These are phyloP conservation scores for Ceratorhiza oryzae-sativae DNA, from an alignment of 1,284 basidiomycete genomes.

Conservation along the genomic window DNA sequence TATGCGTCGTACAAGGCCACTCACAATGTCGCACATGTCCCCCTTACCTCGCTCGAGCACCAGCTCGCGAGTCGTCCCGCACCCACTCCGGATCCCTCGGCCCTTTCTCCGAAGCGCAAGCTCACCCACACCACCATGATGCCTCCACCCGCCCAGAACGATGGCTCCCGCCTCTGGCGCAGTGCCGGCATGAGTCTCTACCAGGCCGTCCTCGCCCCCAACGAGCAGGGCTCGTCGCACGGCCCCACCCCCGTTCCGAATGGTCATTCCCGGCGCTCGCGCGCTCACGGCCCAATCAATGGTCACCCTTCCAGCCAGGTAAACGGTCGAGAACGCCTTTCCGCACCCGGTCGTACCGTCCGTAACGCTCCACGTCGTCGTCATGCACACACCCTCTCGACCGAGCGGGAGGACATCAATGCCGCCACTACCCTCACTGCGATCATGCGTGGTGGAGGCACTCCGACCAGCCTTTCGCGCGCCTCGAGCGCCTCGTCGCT, in stretches of 20 bases:
- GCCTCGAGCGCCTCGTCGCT: slow-evolving; percentile 39
- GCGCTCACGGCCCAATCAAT: slow-evolving; percentile 44
- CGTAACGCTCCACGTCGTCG: slow-evolving; percentile 40
- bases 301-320: slow-evolving; percentile 35
- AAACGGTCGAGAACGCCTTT: slow-evolving; percentile 28
- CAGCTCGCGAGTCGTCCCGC: slow-evolving; percentile 54
- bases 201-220: slow-evolving; percentile 34
- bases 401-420: slow-evolving; percentile 63
- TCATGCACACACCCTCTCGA: slow-evolving; percentile 54
- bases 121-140: slow-evolving; percentile 51
- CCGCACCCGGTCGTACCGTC: slow-evolving; percentile 39
- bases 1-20: slow-evolving; percentile 82
- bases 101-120: slow-evolving; percentile 50
- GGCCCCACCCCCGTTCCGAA: slow-evolving; percentile 42
- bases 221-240: slow-evolving; percentile 26
- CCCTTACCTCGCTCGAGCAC: slow-evolving; percentile 72
- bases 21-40: slow-evolving; percentile 68
- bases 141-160: slow-evolving; percentile 48
- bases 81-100: slow-evolving; percentile 56
- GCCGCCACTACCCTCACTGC: slow-evolving; percentile 79
- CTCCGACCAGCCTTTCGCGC: slow-evolving; percentile 57
- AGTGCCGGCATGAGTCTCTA: slow-evolving; percentile 34
- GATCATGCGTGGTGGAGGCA: slow-evolving; percentile 53
- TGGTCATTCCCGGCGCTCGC: slow-evolving; percentile 50
- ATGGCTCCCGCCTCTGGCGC: slow-evolving; percentile 25